Evolutionary conservation across 1,284 basidiomycete species (phyloP), one percentile per base, ranked within the genome.

Genomic region (Xerocomus nothofagi): DNA sequence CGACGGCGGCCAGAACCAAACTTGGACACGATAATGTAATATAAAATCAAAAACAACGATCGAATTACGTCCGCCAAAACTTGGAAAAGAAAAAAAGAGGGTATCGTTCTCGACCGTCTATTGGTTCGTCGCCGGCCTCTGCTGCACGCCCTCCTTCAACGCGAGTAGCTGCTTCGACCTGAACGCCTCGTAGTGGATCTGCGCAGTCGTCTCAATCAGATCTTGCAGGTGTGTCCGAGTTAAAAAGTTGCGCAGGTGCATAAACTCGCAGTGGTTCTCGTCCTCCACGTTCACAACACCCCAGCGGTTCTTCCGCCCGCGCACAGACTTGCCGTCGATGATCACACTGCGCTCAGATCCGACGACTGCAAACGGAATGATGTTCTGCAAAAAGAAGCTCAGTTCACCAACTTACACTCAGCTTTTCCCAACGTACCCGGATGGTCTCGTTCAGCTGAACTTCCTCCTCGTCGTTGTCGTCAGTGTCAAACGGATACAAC

Each of bases 181-280:
- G 90, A 99, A 99, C 8, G 95, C 94, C 79, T 99, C 97, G 73
- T 99, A 99, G 74, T 99, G 97, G 69, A 97, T 97, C 73, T 96
- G 91, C 8, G 95, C 92, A 3, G 96, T 99, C 48, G 96, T 98
- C 79, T 99, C 96, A 70, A 99, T 98, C 62, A 99, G 75, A 69
- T 99, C 97, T 73, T 99, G 97, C 63, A 99, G 74, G 73, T 99
- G 96, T 27, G 96, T 96, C 71, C 94, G 80, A 3, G 91, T 95
- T 57, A 98, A 79, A 80, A 98, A 98, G 82, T 99, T 96, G 62
- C 96, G 83, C 57, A 99, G 79, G 72, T 98, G 92, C 64, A 95
- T 82, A 73, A 99, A 99, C 75, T 99, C 96, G 85, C 96, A 99
- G 76, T 99, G 96, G 56, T 79, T 81, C 73, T 93, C 90, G 67